These are phyloP conservation scores for Hypoxylon sp. DNA, from an alignment of 2,329 filamentous ascomycete species.

Conservation along the genomic window DNA sequence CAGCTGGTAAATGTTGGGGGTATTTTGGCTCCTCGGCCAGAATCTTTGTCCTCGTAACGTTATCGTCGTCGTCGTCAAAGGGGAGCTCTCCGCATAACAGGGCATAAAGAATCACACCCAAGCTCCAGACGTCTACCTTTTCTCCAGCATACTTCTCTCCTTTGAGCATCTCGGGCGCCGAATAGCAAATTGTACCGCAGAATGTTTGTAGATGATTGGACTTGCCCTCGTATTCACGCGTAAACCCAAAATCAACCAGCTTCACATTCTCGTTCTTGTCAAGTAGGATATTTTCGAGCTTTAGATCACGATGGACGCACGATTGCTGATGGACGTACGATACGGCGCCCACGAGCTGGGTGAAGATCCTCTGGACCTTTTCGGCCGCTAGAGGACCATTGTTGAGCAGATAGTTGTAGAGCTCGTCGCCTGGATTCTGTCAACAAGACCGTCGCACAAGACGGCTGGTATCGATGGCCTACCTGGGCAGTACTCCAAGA, in stretches of 20 bases:
- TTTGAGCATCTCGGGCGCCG: constrained; percentile 97
- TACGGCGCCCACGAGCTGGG: constrained; percentile 93
- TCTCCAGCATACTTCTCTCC: constrained; percentile 97
- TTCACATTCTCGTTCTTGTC: constrained; percentile 99
- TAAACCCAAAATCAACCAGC: constrained; percentile 97
- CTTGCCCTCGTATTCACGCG: constrained; percentile 94
- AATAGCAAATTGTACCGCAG: constrained; percentile 97
- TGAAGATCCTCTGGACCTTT: constrained; percentile 95
- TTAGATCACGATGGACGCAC: constrained; percentile 95
- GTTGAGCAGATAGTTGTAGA: constrained; percentile 93
- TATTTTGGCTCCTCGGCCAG: constrained; percentile 85
- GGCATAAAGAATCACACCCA: constrained; percentile 86
- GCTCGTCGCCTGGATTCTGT: constrained; percentile 77
- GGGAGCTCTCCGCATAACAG: constrained; percentile 85
- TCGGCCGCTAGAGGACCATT: constrained; percentile 83
- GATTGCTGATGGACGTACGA: constrained; percentile 94
- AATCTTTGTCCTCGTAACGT: constrained; percentile 83
- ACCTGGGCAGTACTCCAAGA: constrained; percentile 95
- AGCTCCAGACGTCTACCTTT: constrained; percentile 96
- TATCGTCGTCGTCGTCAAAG: constrained; percentile 96
- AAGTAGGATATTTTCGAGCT: constrained; percentile 94
- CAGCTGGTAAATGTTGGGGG: constrained; percentile 78
- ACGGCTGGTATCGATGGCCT: constrained; percentile 40
- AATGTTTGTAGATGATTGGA: constrained; percentile 96
- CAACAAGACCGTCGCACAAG: constrained; percentile 33